Evolutionary conservation across 2,329 filamentous ascomycete genomes (phyloP).

Genomic region (Aureobasidium sp.): DNA sequence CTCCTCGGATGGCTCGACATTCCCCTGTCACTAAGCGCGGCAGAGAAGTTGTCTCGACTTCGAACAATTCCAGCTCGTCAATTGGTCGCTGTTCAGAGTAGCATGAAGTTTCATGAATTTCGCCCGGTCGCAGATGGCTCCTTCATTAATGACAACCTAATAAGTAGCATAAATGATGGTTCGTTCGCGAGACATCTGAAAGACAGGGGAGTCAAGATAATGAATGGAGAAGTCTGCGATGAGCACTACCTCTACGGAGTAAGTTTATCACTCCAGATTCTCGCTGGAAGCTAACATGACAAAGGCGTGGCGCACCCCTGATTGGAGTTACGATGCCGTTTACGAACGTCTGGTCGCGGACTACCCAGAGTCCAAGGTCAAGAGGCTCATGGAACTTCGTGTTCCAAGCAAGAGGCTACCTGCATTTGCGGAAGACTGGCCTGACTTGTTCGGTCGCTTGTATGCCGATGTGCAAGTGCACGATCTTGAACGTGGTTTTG

Average conservation of each 20-base stretch:
- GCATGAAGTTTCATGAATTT: conserved; percentile 47
- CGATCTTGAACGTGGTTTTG: conserved; percentile 45
- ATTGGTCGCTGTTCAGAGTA: conserved; percentile 38
- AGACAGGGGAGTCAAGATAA: conserved; percentile 40
- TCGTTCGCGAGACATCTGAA: conserved; percentile 41
- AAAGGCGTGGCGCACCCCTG: conserved; percentile 41
- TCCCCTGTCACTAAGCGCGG: conserved; percentile 30
- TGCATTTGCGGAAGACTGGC: conserved; percentile 38
- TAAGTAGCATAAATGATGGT: conserved; percentile 43
- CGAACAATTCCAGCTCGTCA: conserved; percentile 33
- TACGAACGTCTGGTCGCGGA: conserved; percentile 45
- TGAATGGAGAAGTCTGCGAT: conserved; percentile 50
- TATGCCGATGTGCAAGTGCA: conserved; percentile 54
- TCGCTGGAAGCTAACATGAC: not conserved
- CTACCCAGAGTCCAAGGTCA: conserved; percentile 41
- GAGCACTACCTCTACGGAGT: conserved; percentile 47
- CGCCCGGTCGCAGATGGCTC: conserved; percentile 44
- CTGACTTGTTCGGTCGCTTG: conserved; percentile 46
- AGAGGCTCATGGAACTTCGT: conserved; percentile 33
- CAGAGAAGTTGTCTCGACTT: conserved; percentile 42
- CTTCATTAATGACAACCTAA: conserved; percentile 41
- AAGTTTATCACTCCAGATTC: not conserved
- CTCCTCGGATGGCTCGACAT: conserved; percentile 41
- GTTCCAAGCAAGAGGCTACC: conserved; percentile 30
- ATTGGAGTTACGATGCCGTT: conserved; percentile 34